Base-by-base conservation (phyloP, 2,329 filamentous ascomycete genomes). In the Ophiostoma fasciatum region DNA sequence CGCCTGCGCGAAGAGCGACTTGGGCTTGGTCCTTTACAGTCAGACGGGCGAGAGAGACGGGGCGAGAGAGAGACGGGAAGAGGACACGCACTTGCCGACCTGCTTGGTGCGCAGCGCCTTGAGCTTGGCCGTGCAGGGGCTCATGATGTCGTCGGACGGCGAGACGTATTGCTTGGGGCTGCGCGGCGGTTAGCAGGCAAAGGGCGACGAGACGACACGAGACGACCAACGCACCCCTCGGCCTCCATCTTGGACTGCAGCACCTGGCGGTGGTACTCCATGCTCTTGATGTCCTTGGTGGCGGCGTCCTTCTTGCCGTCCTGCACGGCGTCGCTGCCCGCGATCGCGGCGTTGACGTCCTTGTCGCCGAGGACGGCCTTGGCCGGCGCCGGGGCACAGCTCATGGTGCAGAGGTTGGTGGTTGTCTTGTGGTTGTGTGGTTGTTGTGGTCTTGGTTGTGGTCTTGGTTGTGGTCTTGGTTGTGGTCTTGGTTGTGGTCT, bases 81-180 rank as follows among this genome's bases (percentile, higher is more conserved):
- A 19, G 18, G 5, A 4, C 6, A 67, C 71, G 53, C 66, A 83
- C 78, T 85, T 88, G 60, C 69, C 70, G 43, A 76, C 76, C 51
- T 83, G 78, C 64, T 84, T 85, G 61, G 73, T 82, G 59, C 82
- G 80, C 57, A 87, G 74, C 28, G 79, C 78, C 44, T 69, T 79
- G 49, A 90, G 71, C 68, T 90, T 90, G 56, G 81, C 78, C 14
- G 78, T 81, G 58, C 82, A 85, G 25, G 83, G 83, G 49, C 79
- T 85, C 76, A 85, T 82, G 63, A 92, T 87, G 59, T 74, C 76
- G 58, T 92, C 83, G n/a, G 81, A 87, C 3, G 83, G 83, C 14
- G 80, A 87, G 54, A 87, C 65, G 59, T 87, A 88, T 48, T 45
- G 49, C 42, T 48, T 54, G 44, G 45, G 47, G 31, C 47, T 52